Evolutionary conservation across 2,329 filamentous ascomycete genomes (phyloP).

Genomic region (Dactylellina cionopaga): DNA sequence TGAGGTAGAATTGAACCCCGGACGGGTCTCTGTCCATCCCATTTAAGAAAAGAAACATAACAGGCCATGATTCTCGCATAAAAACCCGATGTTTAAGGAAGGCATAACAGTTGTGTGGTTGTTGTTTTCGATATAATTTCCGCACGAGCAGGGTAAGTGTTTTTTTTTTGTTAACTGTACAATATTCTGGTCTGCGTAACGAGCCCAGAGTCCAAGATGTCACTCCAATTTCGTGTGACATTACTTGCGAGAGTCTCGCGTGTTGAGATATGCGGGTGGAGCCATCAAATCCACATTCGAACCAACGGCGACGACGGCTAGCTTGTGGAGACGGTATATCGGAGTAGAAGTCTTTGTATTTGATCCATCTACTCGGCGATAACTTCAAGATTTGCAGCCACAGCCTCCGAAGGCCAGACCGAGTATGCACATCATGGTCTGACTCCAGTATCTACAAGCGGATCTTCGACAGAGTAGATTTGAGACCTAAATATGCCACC

Average conservation of each 20-base stretch:
- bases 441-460: neutral
- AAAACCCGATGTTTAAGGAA: constrained; percentile 32
- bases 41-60: constrained; percentile 8
- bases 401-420: neutral
- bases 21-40: constrained; percentile 26
- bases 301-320: no score
- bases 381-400: no score
- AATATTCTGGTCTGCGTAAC: no score
- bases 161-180: no score
- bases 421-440: neutral
- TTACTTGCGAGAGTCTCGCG: neutral
- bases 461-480: neutral
- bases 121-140: constrained; percentile 23
- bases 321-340: no score
- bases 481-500: neutral
- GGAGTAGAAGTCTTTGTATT: no score
- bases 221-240: neutral
- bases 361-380: no score
- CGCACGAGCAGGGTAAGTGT: no score
- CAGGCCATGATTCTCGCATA: constrained; percentile 15
- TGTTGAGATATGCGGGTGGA: neutral
- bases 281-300: no score
- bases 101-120: neutral
- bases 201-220: neutral
- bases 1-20: constrained; percentile 25